Base-by-base conservation (phyloP, 1,284 basidiomycete genomes). In the Porogramme epimiltina region DNA sequence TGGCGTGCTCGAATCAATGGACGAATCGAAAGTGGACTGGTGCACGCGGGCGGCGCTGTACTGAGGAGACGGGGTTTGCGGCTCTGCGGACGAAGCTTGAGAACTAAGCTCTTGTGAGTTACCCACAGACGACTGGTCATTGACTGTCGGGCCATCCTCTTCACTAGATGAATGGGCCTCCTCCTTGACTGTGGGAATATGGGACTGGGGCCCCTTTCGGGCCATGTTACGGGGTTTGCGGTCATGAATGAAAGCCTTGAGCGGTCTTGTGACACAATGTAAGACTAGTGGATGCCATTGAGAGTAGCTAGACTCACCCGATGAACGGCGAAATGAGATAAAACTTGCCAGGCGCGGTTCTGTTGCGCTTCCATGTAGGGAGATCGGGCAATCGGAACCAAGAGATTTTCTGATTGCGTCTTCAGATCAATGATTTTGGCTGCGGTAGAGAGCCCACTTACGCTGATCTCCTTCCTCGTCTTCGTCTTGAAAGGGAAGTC, bases 381-480 rank as follows among this genome's bases (percentile, higher is more conserved):
- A 99, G 76, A 68, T 98, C 95, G 26, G 80, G 77, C 41, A 99
- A 74, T 55, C 78, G 86, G 70, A 98, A 98, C 97, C 97, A 99
- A 65, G 95, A 89, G 62, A 99, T 99, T 76, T 91, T 91, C 95
- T 97, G 62, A 52, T 40, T 31, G 44, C 55, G 25, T 44, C 13
- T 25, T 54, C 24, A 53, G 54, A 34, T 46, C 23, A 44, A 36
- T 49, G 49, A 44, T 51, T 47, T 49, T 18, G 37, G 16, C 11
- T 39, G 45, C 39, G 42, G 28, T 10, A 49, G 44, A 28, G 40
- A 20, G n/a, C n/a, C 16, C 26, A 75, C 92, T 67, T 77, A 98
- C 95, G 65, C 95, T 97, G 64, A 99, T 99, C 77, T 99, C 97
- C 73, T 98, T 98, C 55, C 96, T 80, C 2, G 97, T 99, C 70